Conservation (phyloP, 2,329 filamentous ascomycete genomes). For the Zymoseptoria tritici region DNA sequence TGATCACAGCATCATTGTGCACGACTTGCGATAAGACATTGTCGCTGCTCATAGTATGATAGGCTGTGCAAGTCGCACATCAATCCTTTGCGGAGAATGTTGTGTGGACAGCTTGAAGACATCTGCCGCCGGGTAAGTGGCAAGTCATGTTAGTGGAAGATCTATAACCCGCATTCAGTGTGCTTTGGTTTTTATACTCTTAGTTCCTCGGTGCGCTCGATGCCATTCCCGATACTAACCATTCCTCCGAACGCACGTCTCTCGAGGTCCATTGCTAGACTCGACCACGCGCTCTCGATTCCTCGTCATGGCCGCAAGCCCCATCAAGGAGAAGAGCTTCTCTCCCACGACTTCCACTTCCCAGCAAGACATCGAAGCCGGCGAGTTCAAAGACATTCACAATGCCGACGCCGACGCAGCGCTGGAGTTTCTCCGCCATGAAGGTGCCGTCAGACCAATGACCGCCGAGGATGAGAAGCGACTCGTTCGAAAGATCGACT, state of each 20-base stretch:
- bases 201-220: background rate
- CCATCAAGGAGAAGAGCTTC: constrained; percentile 18
- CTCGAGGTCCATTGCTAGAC: background rate
- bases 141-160: background rate
- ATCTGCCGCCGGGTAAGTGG: background rate
- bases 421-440: constrained; percentile 25
- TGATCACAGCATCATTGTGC: background rate
- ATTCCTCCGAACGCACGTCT: background rate
- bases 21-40: background rate
- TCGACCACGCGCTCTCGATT: background rate
- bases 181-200: background rate
- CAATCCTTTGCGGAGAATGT: background rate
- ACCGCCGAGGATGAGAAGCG: constrained; percentile 20
- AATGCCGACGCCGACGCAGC: constrained; percentile 24
- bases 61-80: background rate
- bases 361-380: constrained; percentile 11
- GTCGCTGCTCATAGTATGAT: background rate
- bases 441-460: constrained; percentile 22
- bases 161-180: background rate
- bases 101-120: background rate
- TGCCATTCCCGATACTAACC: background rate
- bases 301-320: background rate
- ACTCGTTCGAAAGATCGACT: constrained; percentile 33
- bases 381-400: constrained; percentile 22
- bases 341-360: constrained; percentile 6